Conservation (phyloP, 2,329 filamentous ascomycete species). For the Dothidotthia symphoricarpi region DNA sequence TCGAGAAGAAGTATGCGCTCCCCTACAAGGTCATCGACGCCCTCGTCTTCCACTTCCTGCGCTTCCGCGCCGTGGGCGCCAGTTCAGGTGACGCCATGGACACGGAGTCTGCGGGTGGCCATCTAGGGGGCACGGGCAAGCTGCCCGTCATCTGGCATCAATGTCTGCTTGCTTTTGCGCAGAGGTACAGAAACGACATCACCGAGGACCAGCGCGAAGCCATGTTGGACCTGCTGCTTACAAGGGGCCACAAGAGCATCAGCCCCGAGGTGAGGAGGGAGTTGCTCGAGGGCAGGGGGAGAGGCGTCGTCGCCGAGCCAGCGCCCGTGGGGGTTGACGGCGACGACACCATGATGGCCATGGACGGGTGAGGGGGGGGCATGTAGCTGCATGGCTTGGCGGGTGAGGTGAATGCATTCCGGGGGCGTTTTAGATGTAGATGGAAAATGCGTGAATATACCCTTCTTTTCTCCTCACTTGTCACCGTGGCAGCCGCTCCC, state of each 20-base stretch:
- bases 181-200: slow-evolving; percentile 93
- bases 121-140: slow-evolving; percentile 55
- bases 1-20: slow-evolving; percentile 96
- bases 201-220: slow-evolving; percentile 94
- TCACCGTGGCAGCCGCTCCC: too few relatives aligned
- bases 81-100: slow-evolving; percentile 58
- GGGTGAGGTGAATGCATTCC: too few relatives aligned
- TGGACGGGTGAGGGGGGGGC: too few relatives aligned
- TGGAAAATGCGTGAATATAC: too few relatives aligned
- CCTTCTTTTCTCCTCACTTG: too few relatives aligned
- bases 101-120: slow-evolving; percentile 33
- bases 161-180: slow-evolving; percentile 84
- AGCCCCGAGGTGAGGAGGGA: slow-evolving; percentile 89
- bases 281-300: slow-evolving; percentile 79
- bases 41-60: slow-evolving; percentile 92
- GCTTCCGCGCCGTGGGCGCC: slow-evolving; percentile 73
- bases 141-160: slow-evolving; percentile 97
- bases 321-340: slow-evolving; percentile 62
- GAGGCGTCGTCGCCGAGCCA: slow-evolving; percentile 69
- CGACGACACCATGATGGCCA: slow-evolving; percentile 81
- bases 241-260: slow-evolving; percentile 81
- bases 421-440: too few relatives aligned
- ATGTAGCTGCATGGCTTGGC: too few relatives aligned
- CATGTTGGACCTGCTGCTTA: slow-evolving; percentile 79
- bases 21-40: slow-evolving; percentile 94